Conservation (phyloP, 2,329 filamentous ascomycete species). For the Hymenoscyphus repandus region DNA sequence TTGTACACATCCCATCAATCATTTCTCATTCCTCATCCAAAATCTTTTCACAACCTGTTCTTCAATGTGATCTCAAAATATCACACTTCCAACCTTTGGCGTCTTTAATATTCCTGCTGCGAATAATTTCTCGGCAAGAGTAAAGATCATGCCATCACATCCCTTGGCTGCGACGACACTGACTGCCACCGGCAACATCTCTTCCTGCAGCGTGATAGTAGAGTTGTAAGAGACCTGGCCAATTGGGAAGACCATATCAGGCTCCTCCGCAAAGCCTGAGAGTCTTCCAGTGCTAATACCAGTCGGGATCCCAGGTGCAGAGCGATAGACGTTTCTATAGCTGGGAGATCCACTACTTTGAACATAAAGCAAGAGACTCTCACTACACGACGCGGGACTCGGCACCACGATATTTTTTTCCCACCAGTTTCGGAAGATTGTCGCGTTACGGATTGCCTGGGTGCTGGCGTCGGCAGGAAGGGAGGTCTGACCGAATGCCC, state of each 20-base stretch:
- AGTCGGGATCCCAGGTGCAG: constrained; percentile 38
- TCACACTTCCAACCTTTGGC: constrained; percentile 36
- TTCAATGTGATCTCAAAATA: not conserved
- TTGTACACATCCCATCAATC: too few species aligned
- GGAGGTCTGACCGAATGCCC: constrained; percentile 38
- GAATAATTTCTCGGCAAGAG: constrained; percentile 45
- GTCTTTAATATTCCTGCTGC: constrained; percentile 41
- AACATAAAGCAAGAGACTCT: constrained; percentile 37
- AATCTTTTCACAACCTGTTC: not conserved
- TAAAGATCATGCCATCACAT: constrained; percentile 52
- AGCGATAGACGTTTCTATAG: constrained; percentile 6
- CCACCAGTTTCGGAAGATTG: constrained; percentile 40
- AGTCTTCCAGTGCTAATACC: constrained; percentile 40
- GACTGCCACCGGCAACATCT: constrained; percentile 50
- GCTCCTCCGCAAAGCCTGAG: constrained; percentile 40
- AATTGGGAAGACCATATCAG: constrained; percentile 39
- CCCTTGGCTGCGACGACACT: constrained; percentile 51
- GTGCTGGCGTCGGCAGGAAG: constrained; percentile 31
- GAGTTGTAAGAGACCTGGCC: constrained; percentile 34
- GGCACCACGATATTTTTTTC: constrained; percentile 38
- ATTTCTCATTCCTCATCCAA: not conserved
- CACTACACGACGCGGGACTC: constrained; percentile 39
- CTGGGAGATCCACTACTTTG: not conserved
- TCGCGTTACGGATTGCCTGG: constrained; percentile 43
- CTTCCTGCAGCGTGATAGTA: constrained; percentile 40